Evolutionary conservation across 331 rosid species (phyloP).

Genomic region (Pyracantha coccinea): DNA sequence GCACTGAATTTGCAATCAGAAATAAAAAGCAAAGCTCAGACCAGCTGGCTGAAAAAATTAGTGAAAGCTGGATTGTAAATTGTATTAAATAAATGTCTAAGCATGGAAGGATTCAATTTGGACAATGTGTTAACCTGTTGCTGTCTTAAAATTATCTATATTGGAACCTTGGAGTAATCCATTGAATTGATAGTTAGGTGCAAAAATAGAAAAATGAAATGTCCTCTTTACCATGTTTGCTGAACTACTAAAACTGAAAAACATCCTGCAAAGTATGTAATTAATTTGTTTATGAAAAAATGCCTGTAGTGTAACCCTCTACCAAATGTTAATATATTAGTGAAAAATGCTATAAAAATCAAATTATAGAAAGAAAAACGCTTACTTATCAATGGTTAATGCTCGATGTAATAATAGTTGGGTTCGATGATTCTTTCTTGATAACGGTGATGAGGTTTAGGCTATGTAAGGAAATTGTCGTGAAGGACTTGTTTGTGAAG

Average conservation of each 20-base stretch:
- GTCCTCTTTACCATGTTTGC: neutral
- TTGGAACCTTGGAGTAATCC: neutral
- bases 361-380: neutral
- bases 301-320: neutral
- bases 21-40: neutral
- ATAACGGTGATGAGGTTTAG: neutral
- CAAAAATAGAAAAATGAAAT: no score
- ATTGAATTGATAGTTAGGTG: neutral
- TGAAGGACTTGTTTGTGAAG: neutral
- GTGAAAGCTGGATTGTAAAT: neutral
- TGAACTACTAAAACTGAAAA: neutral
- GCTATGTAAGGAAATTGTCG: neutral
- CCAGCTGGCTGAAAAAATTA: constrained; percentile 1
- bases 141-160: neutral
- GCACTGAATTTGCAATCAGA: no score
- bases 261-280: neutral
- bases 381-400: neutral
- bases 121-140: neutral
- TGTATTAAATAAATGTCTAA: neutral
- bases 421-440: neutral
- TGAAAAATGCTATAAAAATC: neutral
- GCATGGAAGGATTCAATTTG: neutral
- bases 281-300: no score
- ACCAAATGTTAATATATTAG: no score
- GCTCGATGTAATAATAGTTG: neutral